Evolutionary conservation across 192 early-diverging fungal genomes (phyloP), one percentile per base, ranked within the genome.

Genomic region (Backusella tuberculispora): DNA sequence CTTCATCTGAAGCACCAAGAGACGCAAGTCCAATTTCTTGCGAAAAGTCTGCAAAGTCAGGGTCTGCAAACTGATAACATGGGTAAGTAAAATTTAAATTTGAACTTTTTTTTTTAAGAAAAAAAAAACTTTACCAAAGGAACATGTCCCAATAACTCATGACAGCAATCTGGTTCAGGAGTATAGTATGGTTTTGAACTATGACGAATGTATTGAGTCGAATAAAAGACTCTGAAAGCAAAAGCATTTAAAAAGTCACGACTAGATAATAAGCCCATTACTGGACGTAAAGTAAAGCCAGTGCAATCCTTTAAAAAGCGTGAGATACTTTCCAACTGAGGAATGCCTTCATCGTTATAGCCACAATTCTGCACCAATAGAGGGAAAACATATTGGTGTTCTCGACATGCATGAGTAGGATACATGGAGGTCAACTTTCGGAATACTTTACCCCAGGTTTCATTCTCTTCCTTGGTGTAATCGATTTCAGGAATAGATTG

Each of bases 201-300:
- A 79, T 99, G 97, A 34, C 97, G 94, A 81, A 99, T 96, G 82
- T 99, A 99, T 85, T 99, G 97, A 10, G 97, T 99, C 48, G 91
- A 93, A 83, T 97, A 94, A 87, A 99, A 99, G 6, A 99, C 96
- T 63, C 97, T 91, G 87, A 99, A 99, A 4, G 96, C 97, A 80
- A 99, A 89, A 34, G 92, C 93, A 80, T 99, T 99, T 76, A 99
- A 83, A 77, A 99, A 99, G 81, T 99, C 97, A 38, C 97, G 86
- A 38, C 93, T 91, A 48, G 94, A 93, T 64, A 99, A 87, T 13
- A 99, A 85, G 6, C 96, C 97, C 92, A 95, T 96, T 15, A 97
- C 95, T 4, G 97, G 97, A 34, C 97, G 91, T 73, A 99, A 75
- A 21, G 95, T 96, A 81, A 96, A 99, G 1, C 97, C 97, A 5